These are phyloP conservation scores for Immersiella caudata DNA, from an alignment of 495 filamentous ascomycete species.

Conservation along the genomic window DNA sequence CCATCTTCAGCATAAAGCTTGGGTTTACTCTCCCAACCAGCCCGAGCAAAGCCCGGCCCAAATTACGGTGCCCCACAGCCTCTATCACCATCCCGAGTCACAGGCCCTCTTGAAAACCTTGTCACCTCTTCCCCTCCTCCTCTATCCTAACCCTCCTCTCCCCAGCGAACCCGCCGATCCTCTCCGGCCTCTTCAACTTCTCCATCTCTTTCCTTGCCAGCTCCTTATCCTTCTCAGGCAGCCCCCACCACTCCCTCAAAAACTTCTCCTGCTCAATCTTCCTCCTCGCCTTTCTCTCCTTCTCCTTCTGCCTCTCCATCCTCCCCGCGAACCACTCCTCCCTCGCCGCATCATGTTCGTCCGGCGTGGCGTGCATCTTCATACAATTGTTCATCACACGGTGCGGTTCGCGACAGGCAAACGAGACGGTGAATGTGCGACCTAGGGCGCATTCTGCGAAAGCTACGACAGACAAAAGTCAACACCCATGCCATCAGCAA, in stretches of 20 bases:
- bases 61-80: too few species aligned
- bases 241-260: slow-evolving; percentile 62
- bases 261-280: slow-evolving; percentile 60
- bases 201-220: slow-evolving; percentile 40
- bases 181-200: slow-evolving; percentile 42
- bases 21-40: too few species aligned
- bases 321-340: slow-evolving; percentile 88
- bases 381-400: slow-evolving; percentile 93
- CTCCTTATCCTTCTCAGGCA: slow-evolving; percentile 54
- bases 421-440: slow-evolving; percentile 82
- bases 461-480: slow-evolving; percentile 49
- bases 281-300: slow-evolving; percentile 61
- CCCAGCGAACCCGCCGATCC: slow-evolving; percentile 40
- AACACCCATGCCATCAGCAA: neutral
- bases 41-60: neutral
- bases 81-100: too few species aligned
- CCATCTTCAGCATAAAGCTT: too few species aligned
- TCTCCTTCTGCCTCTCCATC: slow-evolving; percentile 64
- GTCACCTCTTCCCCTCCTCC: slow-evolving; percentile 5
- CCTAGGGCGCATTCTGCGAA: slow-evolving; percentile 84
- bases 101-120: too few species aligned
- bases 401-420: slow-evolving; percentile 76
- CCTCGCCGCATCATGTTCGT: slow-evolving; percentile 83
- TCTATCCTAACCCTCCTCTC: slow-evolving; percentile 13
- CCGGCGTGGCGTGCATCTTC: slow-evolving; percentile 77